phyloP scores from a whole-genome alignment of 805 yeast species.

The Starmera dryadoides region DNA sequence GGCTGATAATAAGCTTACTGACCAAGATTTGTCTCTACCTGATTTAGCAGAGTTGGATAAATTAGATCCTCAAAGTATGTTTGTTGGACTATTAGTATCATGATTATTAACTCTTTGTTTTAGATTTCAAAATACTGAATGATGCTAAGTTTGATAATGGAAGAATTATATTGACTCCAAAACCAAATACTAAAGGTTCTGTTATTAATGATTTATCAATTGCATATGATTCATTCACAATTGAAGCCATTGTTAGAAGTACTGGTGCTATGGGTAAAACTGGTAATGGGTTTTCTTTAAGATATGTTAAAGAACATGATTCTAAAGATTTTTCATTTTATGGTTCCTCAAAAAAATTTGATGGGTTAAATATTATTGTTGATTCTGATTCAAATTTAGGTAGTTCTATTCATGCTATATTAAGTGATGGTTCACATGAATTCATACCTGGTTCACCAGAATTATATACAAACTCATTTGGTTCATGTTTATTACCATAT shows the following conservation, averaged over 20 bases:
- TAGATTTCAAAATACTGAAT: slow-evolving; percentile 34
- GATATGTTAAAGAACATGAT: slow-evolving; percentile 34
- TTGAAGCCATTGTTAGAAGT: slow-evolving; percentile 59
- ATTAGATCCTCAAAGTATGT: slow-evolving; percentile 14
- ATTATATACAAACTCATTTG: slow-evolving; percentile 32
- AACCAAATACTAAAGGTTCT: slow-evolving; percentile 31
- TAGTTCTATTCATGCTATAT: slow-evolving; percentile 47
- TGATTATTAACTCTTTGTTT: not conserved
- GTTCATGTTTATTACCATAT: slow-evolving; percentile 50
- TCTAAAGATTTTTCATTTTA: slow-evolving; percentile 28
- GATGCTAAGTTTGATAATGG: slow-evolving; percentile 40
- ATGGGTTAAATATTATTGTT: slow-evolving; percentile 57
- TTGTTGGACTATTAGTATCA: too few relatives aligned
- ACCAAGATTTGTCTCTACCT: slow-evolving; percentile 28
- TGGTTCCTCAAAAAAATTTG: slow-evolving; percentile 51
- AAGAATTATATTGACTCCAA: slow-evolving; percentile 45
- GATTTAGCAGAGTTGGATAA: slow-evolving; percentile 26
- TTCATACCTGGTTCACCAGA: slow-evolving; percentile 20
- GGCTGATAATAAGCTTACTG: slow-evolving; percentile 17
- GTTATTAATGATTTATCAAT: slow-evolving; percentile 32
- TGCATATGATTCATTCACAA: slow-evolving; percentile 39
- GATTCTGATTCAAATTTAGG: slow-evolving; percentile 43
- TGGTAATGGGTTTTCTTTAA: slow-evolving; percentile 52
- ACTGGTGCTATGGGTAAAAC: slow-evolving; percentile 42
- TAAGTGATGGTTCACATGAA: slow-evolving; percentile 48